Evolutionary conservation across 306 rosid genomes (phyloP), one percentile per base, ranked within the genome.

Genomic region (Quercus agrifolia): DNA sequence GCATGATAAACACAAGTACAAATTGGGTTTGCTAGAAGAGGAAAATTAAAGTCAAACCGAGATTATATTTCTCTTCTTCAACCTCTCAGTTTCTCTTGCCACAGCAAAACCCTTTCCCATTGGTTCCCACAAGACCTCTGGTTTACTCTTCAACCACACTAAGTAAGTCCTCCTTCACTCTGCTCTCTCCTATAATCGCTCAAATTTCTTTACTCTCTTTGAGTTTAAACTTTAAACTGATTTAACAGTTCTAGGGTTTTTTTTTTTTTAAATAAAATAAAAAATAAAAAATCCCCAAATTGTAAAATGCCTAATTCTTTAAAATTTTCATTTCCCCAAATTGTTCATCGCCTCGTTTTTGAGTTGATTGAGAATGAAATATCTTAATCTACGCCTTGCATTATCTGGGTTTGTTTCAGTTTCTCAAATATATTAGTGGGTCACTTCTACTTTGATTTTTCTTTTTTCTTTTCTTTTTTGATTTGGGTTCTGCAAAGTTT

Each of bases 161-260:
- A 68, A 35, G 72, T 68, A 68, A 35, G 72, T 49, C 25, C 46
- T 56, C 23, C 62, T 7, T n/a, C 18, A 10, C 10, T 56, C 54
- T 30, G 20, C 66, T 56, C 51, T 17, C 41, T 54, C 17, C 21
- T 19, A 18, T 9, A 19, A 18, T 33, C 19, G 51, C 31, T 56
- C 19, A 10, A 18, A 4, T 55, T 56, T 33, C n/a, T 56, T 30
- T 56, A 1, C 2, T 33, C 12, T 6, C 19, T 74, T 19, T 41
- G 46, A 41, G 46, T 41, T 41, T 28, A 27, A n/a, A 8, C 33
- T 69, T 49, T 12, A 61, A 58, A 46, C 21, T 3, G 23, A 25
- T 33, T 46, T 18, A 17, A 51, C 6, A 30, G 21, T 73, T 54
- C n/a, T 52, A 82, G 84, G 79, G 77, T 76, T 85, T 77, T 73